Base-by-base conservation (phyloP, 768 basidiomycete genomes). In the Trametes sanguinea region DNA sequence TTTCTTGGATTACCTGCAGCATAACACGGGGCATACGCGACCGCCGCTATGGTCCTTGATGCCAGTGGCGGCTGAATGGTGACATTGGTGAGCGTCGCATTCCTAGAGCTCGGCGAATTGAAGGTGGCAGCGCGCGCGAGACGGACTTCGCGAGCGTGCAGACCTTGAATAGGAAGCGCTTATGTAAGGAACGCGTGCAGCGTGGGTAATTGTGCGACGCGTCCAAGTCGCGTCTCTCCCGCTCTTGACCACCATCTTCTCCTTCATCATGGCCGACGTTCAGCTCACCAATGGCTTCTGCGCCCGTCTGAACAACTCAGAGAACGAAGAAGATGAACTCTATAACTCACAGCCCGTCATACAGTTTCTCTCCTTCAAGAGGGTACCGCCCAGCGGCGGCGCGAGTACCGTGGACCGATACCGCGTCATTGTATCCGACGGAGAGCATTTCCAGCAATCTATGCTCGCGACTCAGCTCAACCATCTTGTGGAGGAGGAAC, bases 391-490 rank as follows among this genome's bases (percentile, higher is more conserved):
- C 46, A 67, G 77, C 6, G 70, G 73, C 51, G 71, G 72, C 8
- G 65, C 71, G n/a, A 70, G 62, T 67, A 60, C 44, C 10, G 65
- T 80, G 47, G 88, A 90, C 69, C 79, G 89, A 60, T 86, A 83
- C 74, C 83, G 94, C 63, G 81, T 96, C 62, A 92, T 98, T 74
- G 78, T 98, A 43, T 96, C 94, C 0, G 96, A 98, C 75, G 95
- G 96, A 43, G 78, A 80, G 17, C 77, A 90, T 66, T 97, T 91
- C 73, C 80, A 90, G 51, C 97, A 98, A 73, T 88, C 91, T 29
- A 98, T 99, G 97, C 80, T 98, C 37, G 92, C 95, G 4, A 98
- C 95, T 0, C 90, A 94, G 69, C 82, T 95, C 47, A 98, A 98
- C 69, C 64, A 78, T 6, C 76, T 93, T 65, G 86, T 95, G 13